Percentiles rank a stretch among this genome's conserved stretches.
phyloP scores from a whole-genome alignment of 148 eudicot species.

The Rhododendron simsii region DNA sequence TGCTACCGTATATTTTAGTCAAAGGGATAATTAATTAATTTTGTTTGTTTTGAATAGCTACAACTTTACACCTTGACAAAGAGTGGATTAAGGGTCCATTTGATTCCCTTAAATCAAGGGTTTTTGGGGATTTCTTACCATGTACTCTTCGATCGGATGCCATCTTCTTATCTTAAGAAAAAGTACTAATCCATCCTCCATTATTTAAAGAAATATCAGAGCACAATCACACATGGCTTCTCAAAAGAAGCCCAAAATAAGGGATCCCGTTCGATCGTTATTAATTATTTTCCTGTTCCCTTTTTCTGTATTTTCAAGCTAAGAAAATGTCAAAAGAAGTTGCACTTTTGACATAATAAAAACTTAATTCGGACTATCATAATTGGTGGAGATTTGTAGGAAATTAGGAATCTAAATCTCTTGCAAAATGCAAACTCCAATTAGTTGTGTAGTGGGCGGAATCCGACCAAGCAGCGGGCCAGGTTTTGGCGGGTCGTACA shows the following conservation, averaged over 20 bases:
- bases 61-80: neutral
- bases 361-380: too few relatives aligned
- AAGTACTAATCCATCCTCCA: neutral
- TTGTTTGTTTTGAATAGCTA: neutral
- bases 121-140: neutral
- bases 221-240: neutral
- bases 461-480: too few relatives aligned
- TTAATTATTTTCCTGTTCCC: neutral
- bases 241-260: neutral
- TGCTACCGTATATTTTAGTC: neutral
- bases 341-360: neutral
- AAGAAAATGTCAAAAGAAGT: neutral
- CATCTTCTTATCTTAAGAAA: neutral
- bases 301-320: neutral
- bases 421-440: too few relatives aligned
- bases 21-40: neutral
- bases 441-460: too few relatives aligned
- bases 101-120: neutral
- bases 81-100: neutral
- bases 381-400: too few relatives aligned
- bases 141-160: neutral
- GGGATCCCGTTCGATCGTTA: neutral
- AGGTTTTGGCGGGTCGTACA: too few relatives aligned
- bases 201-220: neutral
- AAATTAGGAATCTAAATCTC: too few relatives aligned